These are phyloP conservation scores for Ammopiptanthus mongolicus DNA, from an alignment of 306 rosid species.

Conservation along the genomic window DNA sequence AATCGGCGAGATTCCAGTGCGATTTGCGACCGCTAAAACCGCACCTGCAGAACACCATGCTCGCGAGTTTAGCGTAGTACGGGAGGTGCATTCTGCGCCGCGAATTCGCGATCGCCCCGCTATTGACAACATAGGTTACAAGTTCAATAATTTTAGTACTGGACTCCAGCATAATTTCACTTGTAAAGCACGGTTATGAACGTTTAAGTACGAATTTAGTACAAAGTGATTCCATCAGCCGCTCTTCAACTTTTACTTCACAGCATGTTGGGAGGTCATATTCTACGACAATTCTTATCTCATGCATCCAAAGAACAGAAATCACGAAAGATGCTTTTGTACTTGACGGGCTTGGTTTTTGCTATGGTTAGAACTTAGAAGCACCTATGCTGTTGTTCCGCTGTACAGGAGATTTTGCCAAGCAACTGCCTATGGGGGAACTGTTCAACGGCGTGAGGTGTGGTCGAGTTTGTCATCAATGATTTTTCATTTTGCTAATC, in stretches of 20 bases:
- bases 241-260: constrained; percentile 36
- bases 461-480: background rate
- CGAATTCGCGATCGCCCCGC: no score
- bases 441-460: constrained; percentile 85
- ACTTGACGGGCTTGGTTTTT: constrained; percentile 70
- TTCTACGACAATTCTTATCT: constrained; percentile 45
- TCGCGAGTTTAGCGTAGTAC: no score
- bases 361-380: constrained; percentile 86
- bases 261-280: constrained; percentile 34
- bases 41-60: no score
- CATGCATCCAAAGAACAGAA: constrained; percentile 53
- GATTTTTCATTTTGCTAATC: background rate
- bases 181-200: constrained; percentile 17
- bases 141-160: constrained; percentile 14
- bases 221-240: constrained; percentile 31
- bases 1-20: no score
- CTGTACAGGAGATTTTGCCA: constrained; percentile 90
- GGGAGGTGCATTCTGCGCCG: no score
- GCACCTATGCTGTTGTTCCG: constrained; percentile 87
- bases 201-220: constrained; percentile 31
- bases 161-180: constrained; percentile 32
- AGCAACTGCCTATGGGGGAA: constrained; percentile 97
- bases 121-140: no score
- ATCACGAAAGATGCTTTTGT: constrained; percentile 65
- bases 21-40: no score